Conservation (phyloP, 2,329 filamentous ascomycete genomes). For the Aspergillus unguis region DNA sequence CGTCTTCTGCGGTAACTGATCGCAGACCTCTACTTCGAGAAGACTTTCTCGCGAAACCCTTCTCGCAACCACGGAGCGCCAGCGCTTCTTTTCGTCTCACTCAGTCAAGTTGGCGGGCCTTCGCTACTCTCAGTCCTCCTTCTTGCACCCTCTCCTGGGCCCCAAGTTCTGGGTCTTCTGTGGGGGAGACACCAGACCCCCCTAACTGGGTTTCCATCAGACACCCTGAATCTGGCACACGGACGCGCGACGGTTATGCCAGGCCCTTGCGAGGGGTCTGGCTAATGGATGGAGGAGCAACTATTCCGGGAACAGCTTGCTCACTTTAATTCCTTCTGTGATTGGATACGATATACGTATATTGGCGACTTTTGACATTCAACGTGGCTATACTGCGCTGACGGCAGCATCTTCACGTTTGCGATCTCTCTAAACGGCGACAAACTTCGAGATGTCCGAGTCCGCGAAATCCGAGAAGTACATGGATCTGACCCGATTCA, state of each 20-base stretch:
- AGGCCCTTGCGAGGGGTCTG: conserved; percentile 44
- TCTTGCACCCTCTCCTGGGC: conserved; percentile 84
- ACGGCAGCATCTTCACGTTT: not conserved
- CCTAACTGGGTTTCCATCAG: conserved; percentile 67
- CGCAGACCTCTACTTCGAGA: conserved; percentile 15
- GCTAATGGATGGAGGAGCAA: conserved; percentile 38
- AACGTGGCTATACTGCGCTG: not conserved
- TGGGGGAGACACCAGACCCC: conserved; percentile 96
- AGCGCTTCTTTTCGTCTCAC: conserved; percentile 39
- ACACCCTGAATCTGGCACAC: conserved; percentile 33
- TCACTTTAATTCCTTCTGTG: conserved; percentile 19
- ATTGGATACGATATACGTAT: conserved; percentile 8
- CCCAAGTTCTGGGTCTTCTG: conserved; percentile 90
- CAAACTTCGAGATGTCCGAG: conserved; percentile 44
- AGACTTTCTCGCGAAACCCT: conserved; percentile 15
- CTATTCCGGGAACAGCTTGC: conserved; percentile 28
- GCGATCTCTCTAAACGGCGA: not conserved
- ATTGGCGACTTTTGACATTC: not conserved
- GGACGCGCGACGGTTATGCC: conserved; percentile 37
- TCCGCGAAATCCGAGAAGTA: conserved; percentile 63
- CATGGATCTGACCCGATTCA: conserved; percentile 58
- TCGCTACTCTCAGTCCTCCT: conserved; percentile 67
- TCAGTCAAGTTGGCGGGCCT: conserved; percentile 93
- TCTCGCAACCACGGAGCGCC: conserved; percentile 39
- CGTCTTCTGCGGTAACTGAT: conserved; percentile 14